Conservation (phyloP, 2,329 filamentous ascomycete species). For the Aschersonia sp. region DNA sequence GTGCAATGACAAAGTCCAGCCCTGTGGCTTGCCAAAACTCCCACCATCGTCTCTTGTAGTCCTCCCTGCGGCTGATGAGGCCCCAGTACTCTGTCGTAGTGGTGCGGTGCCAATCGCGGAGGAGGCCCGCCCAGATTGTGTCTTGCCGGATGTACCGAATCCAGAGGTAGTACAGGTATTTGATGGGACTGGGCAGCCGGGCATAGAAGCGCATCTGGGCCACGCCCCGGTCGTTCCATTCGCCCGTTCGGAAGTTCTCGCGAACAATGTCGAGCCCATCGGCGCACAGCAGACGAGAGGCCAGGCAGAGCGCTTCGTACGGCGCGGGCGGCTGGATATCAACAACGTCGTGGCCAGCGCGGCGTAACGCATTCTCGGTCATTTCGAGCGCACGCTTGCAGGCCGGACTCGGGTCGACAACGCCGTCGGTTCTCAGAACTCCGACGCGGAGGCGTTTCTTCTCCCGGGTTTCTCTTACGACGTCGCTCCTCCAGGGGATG, state of each 20-base stretch:
- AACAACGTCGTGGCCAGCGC: constrained; percentile 62
- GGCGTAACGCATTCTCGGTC: constrained; percentile 52
- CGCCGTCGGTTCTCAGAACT: constrained; percentile 63
- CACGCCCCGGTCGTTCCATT: constrained; percentile 68
- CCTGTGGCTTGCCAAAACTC: constrained; percentile 66
- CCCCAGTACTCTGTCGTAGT: constrained; percentile 70
- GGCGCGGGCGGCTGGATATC: constrained; percentile 50
- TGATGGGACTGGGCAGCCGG: constrained; percentile 55
- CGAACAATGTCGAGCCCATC: constrained; percentile 74
- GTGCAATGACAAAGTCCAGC: constrained; percentile 66
- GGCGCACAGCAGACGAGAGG: constrained; percentile 66
- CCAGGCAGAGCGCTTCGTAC: constrained; percentile 62
- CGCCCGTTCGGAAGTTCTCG: constrained; percentile 60
- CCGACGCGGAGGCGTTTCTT: constrained; percentile 58
- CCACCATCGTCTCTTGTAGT: constrained; percentile 65
- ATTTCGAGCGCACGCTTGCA: constrained; percentile 63
- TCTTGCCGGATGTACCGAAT: constrained; percentile 73
- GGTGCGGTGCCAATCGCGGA: constrained; percentile 61
- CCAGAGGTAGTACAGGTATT: constrained; percentile 80
- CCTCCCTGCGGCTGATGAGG: constrained; percentile 62
- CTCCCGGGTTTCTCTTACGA: constrained; percentile 42
- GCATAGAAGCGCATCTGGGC: constrained; percentile 62
- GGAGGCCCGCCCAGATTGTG: constrained; percentile 60
- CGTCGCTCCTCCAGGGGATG: constrained; percentile 57
- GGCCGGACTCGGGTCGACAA: constrained; percentile 76